phyloP scores from a whole-genome alignment of 1,284 basidiomycete genomes.

The Ustilago trichophora region DNA sequence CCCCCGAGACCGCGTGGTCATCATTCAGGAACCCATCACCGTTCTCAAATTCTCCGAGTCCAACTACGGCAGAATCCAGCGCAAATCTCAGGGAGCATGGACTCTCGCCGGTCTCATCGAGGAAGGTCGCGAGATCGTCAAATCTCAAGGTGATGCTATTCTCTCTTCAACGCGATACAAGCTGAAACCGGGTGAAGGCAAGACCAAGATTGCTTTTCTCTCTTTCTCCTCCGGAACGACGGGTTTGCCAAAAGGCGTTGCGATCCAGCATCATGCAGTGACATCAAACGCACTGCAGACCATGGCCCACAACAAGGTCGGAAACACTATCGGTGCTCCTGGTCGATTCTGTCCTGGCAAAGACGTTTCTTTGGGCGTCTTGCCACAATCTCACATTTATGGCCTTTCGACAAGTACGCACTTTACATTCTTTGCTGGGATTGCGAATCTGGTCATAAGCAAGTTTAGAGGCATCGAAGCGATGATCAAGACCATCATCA shows the following conservation, averaged over 20 bases:
- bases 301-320: constrained; percentile 59
- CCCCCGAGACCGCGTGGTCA: constrained; percentile 67
- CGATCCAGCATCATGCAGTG: constrained; percentile 61
- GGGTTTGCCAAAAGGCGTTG: constrained; percentile 66
- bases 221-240: constrained; percentile 68
- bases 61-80: constrained; percentile 45
- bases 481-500: constrained; percentile 56
- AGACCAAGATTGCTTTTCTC: constrained; percentile 68
- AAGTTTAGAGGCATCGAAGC: constrained; percentile 56
- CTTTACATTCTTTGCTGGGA: constrained; percentile 59
- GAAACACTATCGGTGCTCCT: constrained; percentile 24
- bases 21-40: constrained; percentile 42
- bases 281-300: constrained; percentile 60
- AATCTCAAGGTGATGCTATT: constrained; percentile 68
- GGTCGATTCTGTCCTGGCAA: constrained; percentile 50
- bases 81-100: constrained; percentile 50
- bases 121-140: constrained; percentile 69
- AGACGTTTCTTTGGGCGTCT: constrained; percentile 51
- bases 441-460: constrained; percentile 51
- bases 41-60: constrained; percentile 34
- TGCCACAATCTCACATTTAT: constrained; percentile 58
- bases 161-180: constrained; percentile 66
- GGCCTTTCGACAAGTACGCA: constrained; percentile 60
- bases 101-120: constrained; percentile 70
- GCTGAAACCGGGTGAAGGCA: constrained; percentile 74